phyloP scores from a whole-genome alignment of 1,139 yeast species.

The Pneumocystis murina region DNA sequence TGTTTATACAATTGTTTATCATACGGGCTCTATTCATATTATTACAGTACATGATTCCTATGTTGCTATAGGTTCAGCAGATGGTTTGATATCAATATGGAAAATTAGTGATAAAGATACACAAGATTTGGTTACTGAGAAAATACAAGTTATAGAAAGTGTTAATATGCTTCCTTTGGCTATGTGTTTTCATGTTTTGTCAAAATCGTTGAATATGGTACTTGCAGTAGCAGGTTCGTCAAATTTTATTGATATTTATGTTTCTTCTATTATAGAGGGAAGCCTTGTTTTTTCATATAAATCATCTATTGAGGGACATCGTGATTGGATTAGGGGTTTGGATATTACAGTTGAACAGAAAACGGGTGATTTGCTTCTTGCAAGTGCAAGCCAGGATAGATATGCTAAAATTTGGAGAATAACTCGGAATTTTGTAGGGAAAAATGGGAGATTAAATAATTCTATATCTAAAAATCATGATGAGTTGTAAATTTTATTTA shows the following conservation, averaged over 20 bases:
- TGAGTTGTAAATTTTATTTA: conserved; percentile 8
- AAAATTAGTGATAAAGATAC: conserved; percentile 5
- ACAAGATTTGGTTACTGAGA: not conserved
- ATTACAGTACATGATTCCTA: conserved; percentile 27
- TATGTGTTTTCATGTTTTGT: conserved; percentile 37
- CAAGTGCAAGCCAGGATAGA: conserved; percentile 81
- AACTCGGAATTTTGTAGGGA: conserved; percentile 3
- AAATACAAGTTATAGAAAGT: conserved; percentile 15
- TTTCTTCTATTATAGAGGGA: conserved; percentile 27
- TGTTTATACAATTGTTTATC: conserved; percentile 26
- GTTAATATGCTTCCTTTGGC: conserved; percentile 45
- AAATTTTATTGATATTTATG: conserved; percentile 39
- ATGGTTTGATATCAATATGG: conserved; percentile 47
- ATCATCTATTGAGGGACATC: conserved; percentile 66
- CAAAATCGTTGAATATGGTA: conserved; percentile 23
- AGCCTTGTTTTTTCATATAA: conserved; percentile 18
- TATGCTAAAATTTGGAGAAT: conserved; percentile 73
- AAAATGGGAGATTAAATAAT: not conserved
- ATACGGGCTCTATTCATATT: conserved; percentile 38
- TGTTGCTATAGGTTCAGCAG: conserved; percentile 51
- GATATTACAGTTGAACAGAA: conserved; percentile 37
- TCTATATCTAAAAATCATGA: conserved; percentile 1
- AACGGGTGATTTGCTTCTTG: conserved; percentile 37
- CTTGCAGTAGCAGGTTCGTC: conserved; percentile 73
- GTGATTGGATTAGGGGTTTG: conserved; percentile 78